Evolutionary conservation across 1,284 basidiomycete genomes (phyloP), one percentile per base, ranked within the genome.

Genomic region (Sporisorium scitamineum): DNA sequence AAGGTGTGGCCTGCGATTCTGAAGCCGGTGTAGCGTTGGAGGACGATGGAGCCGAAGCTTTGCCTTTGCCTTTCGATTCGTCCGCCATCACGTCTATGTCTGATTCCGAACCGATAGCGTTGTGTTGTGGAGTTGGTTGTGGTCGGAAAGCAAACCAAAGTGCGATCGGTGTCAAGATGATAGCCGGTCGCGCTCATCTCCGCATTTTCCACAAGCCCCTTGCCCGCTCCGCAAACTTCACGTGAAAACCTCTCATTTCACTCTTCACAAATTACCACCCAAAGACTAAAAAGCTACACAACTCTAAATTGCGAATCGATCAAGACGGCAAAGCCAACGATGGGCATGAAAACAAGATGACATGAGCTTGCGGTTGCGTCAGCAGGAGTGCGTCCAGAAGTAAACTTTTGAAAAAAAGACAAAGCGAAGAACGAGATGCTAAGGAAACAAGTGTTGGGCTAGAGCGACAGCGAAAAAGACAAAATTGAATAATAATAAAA

Each of bases 1-100:
- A 54, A 3, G 44, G 13, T 39, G 31, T 29, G 4, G 22, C 18
- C 16, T 51, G 18, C 7, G 41, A 16, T 3, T 11, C 27, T 4
- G 11, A 31, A 22, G 7, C 18, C 24, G 26, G 5, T n/a, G n/a
- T n/a, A n/a, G n/a, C n/a, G n/a, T n/a, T n/a, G 9, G 48, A n/a
- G 5, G 27, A n/a, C 11, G 26, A 3, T 9, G 27, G 10, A 27
- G 48, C 20, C 2, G 39, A 20, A 0, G 59, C 54, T 42, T 71
- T 71, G 22, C 55, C 55, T 58, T 71, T 71, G 10, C 59, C 69
- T 27, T 70, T 70, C 3, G 16, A 26, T 0, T 61, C 58, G 37
- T 70, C 61, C n/a, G 48, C 54, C 68, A 70, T 70, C 2, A n/a
- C 29, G 5, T 34, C 31, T 18, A n/a, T 16, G 51, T 34, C 22